Evolutionary conservation across 2,329 filamentous ascomycete genomes (phyloP).

Genomic region (Fusarium buharicum): DNA sequence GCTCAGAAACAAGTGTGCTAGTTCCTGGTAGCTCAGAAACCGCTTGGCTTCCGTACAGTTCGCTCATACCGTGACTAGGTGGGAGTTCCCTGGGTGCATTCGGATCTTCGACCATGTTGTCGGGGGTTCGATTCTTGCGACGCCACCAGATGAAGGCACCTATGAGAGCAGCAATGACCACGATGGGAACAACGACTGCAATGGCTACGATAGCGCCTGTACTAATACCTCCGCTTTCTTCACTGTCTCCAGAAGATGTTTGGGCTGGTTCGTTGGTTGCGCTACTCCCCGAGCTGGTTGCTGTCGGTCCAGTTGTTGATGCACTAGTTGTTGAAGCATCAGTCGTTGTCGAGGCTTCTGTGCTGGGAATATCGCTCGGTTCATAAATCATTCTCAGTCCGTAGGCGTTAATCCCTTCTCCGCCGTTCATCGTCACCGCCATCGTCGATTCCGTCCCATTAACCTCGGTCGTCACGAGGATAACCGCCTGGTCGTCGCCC

Average conservation of each 20-base stretch:
- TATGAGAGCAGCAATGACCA: slow-evolving; percentile 40
- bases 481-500: slow-evolving; percentile 32
- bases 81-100: slow-evolving; percentile 22
- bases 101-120: not conserved
- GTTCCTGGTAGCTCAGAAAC: slow-evolving; percentile 15
- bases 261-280: slow-evolving; percentile 1
- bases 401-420: slow-evolving; percentile 48
- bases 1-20: slow-evolving; percentile 9
- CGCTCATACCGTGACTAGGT: slow-evolving; percentile 2
- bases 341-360: slow-evolving; percentile 6
- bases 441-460: slow-evolving; percentile 39
- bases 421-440: slow-evolving; percentile 35
- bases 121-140: slow-evolving; percentile 21
- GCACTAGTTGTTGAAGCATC: not conserved
- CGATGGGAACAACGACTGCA: slow-evolving; percentile 47
- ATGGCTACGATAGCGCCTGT: slow-evolving; percentile 45
- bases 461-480: slow-evolving; percentile 44
- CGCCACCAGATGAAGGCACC: slow-evolving; percentile 47
- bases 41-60: slow-evolving; percentile 24
- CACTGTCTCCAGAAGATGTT: not conserved
- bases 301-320: not conserved
- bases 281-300: not conserved
- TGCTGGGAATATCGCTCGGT: slow-evolving; percentile 42
- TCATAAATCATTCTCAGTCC: slow-evolving; percentile 52
- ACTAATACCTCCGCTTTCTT: slow-evolving; percentile 25